phyloP scores from a whole-genome alignment of 371 early-diverging fungal genomes.

The Mortierella polycephala region DNA sequence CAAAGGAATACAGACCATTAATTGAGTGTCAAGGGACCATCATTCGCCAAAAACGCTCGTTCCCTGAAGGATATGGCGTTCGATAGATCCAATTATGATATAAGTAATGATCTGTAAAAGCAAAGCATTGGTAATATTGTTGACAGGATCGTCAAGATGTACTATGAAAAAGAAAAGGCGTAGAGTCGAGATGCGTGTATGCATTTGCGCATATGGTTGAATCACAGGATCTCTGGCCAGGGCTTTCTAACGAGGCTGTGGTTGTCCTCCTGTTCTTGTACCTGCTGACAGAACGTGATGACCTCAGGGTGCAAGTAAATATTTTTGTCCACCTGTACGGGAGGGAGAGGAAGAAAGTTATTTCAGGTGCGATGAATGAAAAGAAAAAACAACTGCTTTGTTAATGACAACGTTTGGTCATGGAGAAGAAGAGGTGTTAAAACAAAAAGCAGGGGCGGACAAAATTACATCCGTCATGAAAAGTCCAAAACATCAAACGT shows the following conservation, averaged over 20 bases:
- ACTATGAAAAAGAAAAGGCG: too few relatives aligned
- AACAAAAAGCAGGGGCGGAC: constrained; percentile 3
- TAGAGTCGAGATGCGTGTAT: background rate
- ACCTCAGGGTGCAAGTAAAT: constrained; percentile 32
- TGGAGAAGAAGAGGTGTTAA: background rate
- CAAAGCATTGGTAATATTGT: too few relatives aligned
- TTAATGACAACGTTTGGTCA: background rate
- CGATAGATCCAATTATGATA: too few relatives aligned
- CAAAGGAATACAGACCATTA: too few relatives aligned
- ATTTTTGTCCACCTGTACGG: constrained; percentile 33
- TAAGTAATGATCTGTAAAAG: too few relatives aligned
- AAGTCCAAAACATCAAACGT: background rate
- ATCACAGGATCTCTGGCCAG: constrained; percentile 17
- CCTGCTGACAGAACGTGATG: constrained; percentile 21
- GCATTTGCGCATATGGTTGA: background rate
- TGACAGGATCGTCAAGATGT: too few relatives aligned
- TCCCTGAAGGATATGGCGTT: too few relatives aligned
- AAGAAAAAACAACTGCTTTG: background rate
- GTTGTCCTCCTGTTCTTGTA: constrained; percentile 28
- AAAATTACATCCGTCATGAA: background rate
- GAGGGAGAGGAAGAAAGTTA: too few relatives aligned
- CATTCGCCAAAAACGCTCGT: too few relatives aligned
- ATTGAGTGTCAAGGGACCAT: too few relatives aligned
- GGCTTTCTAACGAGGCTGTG: constrained; percentile 4
- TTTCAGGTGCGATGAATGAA: background rate